Base-by-base conservation (phyloP, 2,329 filamentous ascomycete species). In the Exophiala bonariae region DNA sequence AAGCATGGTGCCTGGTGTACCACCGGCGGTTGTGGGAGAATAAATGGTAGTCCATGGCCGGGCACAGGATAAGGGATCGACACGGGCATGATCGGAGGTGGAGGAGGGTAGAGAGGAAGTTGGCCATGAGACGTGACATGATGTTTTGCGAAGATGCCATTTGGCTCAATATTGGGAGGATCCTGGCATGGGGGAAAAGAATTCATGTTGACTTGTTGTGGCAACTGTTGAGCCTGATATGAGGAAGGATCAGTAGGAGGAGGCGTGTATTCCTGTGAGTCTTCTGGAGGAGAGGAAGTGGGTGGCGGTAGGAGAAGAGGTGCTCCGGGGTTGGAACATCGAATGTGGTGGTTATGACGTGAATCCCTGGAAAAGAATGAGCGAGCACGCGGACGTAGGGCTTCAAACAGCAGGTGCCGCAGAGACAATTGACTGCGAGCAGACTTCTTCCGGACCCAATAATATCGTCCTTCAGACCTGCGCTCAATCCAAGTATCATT, bases 401-500 rank as follows among this genome's bases (percentile, higher is more conserved):
- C 31, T 34, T 46, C 23, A 23, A 34, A 17, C 20, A 56, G 28
- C 14, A 35, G n/a, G 22, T 41, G 22, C 11, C 34, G 22, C 14
- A 34, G 20, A n/a, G 47, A 53, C 16, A 36, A 41, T 20, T 17
- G 31, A 19, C 49, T 42, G 19, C n/a, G n/a, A n/a, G n/a, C n/a
- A n/a, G 45, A 40, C 41, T 57, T 57, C 31, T 39, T 41, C 33
- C 54, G 48, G 30, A 59, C 56, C 33, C 47, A 57, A 41, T 50
- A 59, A 11, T 47, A 39, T 41, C 44, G 56, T 11, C 55, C 55
- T 22, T 55, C 45, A 33, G 44, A 31, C 22, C 50, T 54, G 13
- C 50, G 47, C 39, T 59, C 54, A 44, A 59, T 52, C 56, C 56
- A 56, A 8, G 37, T 44, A 19, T 42, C 48, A 18, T 23, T 31